A percentile compares a stretch with the other conserved stretches of the same genome.
Evolutionary conservation across 306 rosid species (phyloP).

Genomic region (Begonia loranthoides): DNA sequence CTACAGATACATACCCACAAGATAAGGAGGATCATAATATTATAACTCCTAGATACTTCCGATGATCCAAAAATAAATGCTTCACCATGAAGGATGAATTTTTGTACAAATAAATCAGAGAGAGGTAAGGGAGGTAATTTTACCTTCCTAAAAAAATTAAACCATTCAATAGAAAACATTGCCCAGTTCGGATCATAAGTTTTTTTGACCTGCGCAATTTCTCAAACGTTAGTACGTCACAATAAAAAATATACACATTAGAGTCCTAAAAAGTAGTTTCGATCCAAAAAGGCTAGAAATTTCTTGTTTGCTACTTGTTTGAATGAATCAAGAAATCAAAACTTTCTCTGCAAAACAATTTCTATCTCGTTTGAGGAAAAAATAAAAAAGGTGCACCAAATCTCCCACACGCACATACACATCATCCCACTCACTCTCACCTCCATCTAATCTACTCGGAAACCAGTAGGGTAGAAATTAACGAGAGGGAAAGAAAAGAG

Average conservation of each 20-base stretch:
- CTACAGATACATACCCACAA: too few species aligned
- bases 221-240: background rate
- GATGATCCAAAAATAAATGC: background rate
- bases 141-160: conserved; percentile 87
- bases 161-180: conserved; percentile 85
- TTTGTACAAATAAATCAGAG: background rate
- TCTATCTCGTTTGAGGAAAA: too few species aligned
- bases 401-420: too few species aligned
- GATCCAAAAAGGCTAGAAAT: too few species aligned
- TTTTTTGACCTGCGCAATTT: conserved; percentile 34
- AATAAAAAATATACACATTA: too few species aligned
- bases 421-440: too few species aligned
- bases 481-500: background rate
- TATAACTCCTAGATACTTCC: background rate
- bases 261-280: too few species aligned
- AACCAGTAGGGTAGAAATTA: conserved; percentile 7
- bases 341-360: too few species aligned
- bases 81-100: too few species aligned
- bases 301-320: too few species aligned
- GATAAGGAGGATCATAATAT: background rate
- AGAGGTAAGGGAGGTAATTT: background rate
- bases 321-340: too few species aligned
- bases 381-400: too few species aligned
- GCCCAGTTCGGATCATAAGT: conserved; percentile 66
- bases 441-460: background rate